A percentile compares a stretch with the other conserved stretches of the same genome.
These are phyloP conservation scores for Anthracocystis panici-leucophaei DNA, from an alignment of 1,284 basidiomycete species.

Conservation along the genomic window DNA sequence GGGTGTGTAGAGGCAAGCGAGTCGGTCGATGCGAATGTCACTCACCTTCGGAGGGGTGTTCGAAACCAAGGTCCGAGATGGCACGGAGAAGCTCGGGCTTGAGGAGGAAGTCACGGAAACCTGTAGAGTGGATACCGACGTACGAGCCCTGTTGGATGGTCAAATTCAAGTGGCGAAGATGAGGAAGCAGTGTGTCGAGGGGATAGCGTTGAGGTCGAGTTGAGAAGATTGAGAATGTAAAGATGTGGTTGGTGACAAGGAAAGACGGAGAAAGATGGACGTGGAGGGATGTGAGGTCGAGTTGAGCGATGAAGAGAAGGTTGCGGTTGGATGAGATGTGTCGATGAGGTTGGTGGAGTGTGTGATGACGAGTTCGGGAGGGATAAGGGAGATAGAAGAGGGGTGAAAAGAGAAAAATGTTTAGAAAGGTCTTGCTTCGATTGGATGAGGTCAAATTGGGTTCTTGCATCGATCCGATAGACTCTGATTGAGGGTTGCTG, in stretches of 20 bases:
- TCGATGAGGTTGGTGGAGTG: neutral
- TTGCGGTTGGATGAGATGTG: neutral
- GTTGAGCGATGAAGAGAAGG: neutral
- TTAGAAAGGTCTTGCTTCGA: slow-evolving; percentile 24
- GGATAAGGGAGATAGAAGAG: slow-evolving; percentile 44
- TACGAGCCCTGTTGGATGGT: slow-evolving; percentile 63
- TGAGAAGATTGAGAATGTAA: neutral
- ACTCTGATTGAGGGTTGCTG: slow-evolving; percentile 5
- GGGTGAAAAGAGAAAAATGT: slow-evolving; percentile 46
- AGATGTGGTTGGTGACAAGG: neutral
- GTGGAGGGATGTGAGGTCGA: neutral
- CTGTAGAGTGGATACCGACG: slow-evolving; percentile 69
- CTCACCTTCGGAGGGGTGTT: slow-evolving; percentile 98
- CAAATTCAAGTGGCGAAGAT: neutral
- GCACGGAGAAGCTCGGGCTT: slow-evolving; percentile 97
- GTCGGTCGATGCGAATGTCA: slow-evolving; percentile 23
- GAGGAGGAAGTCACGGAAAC: slow-evolving; percentile 83
- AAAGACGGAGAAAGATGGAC: neutral
- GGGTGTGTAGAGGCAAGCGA: neutral
- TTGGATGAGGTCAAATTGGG: neutral
- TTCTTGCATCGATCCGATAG: slow-evolving; percentile 24
- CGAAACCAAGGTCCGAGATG: slow-evolving; percentile 98
- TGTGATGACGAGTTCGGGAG: neutral
- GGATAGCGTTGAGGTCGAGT: neutral
- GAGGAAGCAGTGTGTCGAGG: neutral